Conservation (phyloP, 1,284 basidiomycete species). For the Agroathelia rolfsii region DNA sequence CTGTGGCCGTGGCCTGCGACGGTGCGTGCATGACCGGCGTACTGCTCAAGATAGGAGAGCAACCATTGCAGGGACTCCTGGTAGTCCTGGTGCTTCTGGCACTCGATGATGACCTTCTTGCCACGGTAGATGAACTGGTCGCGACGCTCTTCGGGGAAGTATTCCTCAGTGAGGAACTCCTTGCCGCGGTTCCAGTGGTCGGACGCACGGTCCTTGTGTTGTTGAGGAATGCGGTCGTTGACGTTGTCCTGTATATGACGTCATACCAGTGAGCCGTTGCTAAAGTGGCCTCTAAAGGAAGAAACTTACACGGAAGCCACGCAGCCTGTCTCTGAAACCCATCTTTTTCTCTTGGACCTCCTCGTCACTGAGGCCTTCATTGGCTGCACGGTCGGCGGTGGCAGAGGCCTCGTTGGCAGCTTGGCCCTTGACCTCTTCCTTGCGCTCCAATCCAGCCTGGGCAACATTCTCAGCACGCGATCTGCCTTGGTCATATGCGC, state of each 20-base stretch:
- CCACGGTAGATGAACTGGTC: slow-evolving; percentile 75
- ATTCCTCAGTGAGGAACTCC: slow-evolving; percentile 66
- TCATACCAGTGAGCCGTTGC: background rate
- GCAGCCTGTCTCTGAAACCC: slow-evolving; percentile 38
- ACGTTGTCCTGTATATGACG: slow-evolving; percentile 28
- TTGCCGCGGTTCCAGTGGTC: slow-evolving; percentile 45
- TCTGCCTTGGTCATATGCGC: slow-evolving; percentile 12
- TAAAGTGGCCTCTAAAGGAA: slow-evolving; percentile 1
- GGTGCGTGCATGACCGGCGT: slow-evolving; percentile 55
- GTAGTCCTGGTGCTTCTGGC: slow-evolving; percentile 89
- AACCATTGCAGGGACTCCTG: slow-evolving; percentile 77
- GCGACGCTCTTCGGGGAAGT: slow-evolving; percentile 81
- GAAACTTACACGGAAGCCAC: slow-evolving; percentile 24
- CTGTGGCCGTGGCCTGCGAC: slow-evolving; percentile 34
- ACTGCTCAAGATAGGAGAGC: slow-evolving; percentile 61
- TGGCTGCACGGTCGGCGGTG: no score
- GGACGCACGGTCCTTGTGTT: slow-evolving; percentile 48
- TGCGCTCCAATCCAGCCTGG: no score
- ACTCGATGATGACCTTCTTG: slow-evolving; percentile 83
- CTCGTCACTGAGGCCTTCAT: slow-evolving; percentile 22
- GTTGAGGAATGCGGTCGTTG: slow-evolving; percentile 42
- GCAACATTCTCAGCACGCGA: no score
- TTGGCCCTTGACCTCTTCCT: no score
- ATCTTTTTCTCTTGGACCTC: slow-evolving; percentile 41
- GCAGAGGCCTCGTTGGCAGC: no score